These are phyloP conservation scores for Blastobotrys capitulatus DNA, from an alignment of 1,139 yeast genomes.

Conservation along the genomic window DNA sequence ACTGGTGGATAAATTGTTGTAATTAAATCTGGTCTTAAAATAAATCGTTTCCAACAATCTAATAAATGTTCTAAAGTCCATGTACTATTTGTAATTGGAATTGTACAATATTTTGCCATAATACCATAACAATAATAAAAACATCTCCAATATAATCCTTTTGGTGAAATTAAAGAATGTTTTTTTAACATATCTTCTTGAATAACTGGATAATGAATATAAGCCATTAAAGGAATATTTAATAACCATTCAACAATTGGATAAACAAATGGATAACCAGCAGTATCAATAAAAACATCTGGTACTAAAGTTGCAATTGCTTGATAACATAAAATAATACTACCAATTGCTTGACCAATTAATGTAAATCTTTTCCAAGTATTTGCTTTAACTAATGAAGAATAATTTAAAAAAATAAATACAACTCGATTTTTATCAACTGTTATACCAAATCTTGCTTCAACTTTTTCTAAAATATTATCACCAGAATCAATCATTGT, in stretches of 20 bases:
- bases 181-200: conserved; percentile 69
- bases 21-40: conserved; percentile 29
- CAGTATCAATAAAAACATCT: conserved; percentile 90
- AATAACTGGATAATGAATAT: conserved; percentile 90
- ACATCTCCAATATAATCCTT: conserved; percentile 70
- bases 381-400: conserved; percentile 59
- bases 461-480: conserved; percentile 53
- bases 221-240: conserved; percentile 72
- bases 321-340: conserved; percentile 60
- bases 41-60: conserved; percentile 49
- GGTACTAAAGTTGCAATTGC: conserved; percentile 69
- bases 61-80: conserved; percentile 83
- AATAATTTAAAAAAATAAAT: conserved; percentile 61
- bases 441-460: conserved; percentile 59
- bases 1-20: conserved; percentile 80
- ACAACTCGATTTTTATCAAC: conserved; percentile 52
- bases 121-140: conserved; percentile 51
- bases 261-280: conserved; percentile 88
- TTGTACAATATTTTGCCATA: conserved; percentile 62
- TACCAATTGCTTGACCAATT: conserved; percentile 83
- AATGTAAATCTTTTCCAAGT: conserved; percentile 80
- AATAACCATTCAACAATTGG: conserved; percentile 52
- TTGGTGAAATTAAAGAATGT: conserved; percentile 29
- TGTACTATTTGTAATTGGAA: conserved; percentile 75
- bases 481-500: conserved; percentile 38